A percentile compares a stretch with the other conserved stretches of the same genome.
phyloP scores from a whole-genome alignment of 2,329 filamentous ascomycete species.

The Botrytis deweyae region DNA sequence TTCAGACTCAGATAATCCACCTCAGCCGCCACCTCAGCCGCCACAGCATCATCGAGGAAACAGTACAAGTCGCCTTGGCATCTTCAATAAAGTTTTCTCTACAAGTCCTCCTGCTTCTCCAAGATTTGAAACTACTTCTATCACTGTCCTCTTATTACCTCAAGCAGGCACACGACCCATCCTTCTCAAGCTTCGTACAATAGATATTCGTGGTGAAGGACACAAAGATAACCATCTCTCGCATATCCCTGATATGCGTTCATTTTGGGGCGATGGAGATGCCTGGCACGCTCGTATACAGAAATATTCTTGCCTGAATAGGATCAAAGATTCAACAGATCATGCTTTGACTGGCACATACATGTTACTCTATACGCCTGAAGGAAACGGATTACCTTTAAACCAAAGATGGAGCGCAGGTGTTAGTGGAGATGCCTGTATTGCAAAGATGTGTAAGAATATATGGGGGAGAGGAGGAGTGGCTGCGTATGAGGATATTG shows the following conservation, averaged over 20 bases:
- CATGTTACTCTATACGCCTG: constrained; percentile 17
- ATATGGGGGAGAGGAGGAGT: constrained; percentile 18
- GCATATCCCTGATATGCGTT: constrained; percentile 21
- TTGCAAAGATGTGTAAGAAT: constrained; percentile 17
- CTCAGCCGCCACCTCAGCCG: not conserved
- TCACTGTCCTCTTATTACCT: constrained; percentile 15
- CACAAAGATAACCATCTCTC: constrained; percentile 20
- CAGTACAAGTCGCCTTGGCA: not conserved
- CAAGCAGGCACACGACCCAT: constrained; percentile 12
- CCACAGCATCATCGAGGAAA: constrained; percentile 2
- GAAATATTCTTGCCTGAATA: constrained; percentile 16
- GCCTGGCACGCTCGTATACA: constrained; percentile 16
- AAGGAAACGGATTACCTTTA: constrained; percentile 7
- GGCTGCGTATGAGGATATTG: constrained; percentile 18
- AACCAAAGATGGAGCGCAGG: constrained; percentile 20
- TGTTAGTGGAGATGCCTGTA: constrained; percentile 21
- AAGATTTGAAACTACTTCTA: constrained; percentile 12
- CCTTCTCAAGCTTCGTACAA: constrained; percentile 19
- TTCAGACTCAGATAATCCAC: not conserved
- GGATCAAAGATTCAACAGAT: not conserved
- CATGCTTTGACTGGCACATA: constrained; percentile 19
- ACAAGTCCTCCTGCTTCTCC: constrained; percentile 11
- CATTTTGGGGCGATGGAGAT: constrained; percentile 21
- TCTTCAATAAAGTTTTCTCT: constrained; percentile 18
- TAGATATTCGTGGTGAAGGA: constrained; percentile 18